phyloP scores from a whole-genome alignment of 2,329 filamentous ascomycete species.

The Penicillium glabrum region DNA sequence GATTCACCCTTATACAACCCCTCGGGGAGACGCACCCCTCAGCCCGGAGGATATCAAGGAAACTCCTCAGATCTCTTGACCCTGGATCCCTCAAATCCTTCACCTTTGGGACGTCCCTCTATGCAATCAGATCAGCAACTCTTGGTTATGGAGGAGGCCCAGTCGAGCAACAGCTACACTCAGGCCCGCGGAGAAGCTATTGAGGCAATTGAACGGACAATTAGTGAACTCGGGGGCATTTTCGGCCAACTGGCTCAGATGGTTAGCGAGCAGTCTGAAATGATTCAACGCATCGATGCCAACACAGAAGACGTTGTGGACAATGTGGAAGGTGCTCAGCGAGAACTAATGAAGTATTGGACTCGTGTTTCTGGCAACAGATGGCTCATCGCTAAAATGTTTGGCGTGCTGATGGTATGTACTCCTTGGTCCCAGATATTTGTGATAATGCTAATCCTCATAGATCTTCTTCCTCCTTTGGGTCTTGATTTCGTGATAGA shows the following conservation, averaged over 20 bases:
- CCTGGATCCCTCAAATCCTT: constrained; percentile 66
- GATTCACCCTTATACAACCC: constrained; percentile 86
- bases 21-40: constrained; percentile 66
- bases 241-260: constrained; percentile 94
- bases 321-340: constrained; percentile 94
- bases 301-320: constrained; percentile 98
- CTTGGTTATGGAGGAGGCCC: constrained; percentile 89
- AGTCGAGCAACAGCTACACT: constrained; percentile 83
- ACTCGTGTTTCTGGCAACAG: constrained; percentile 88
- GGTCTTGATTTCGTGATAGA: constrained; percentile 60
- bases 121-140: constrained; percentile 79
- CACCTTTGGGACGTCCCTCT: constrained; percentile 48
- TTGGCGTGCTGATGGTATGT: constrained; percentile 75
- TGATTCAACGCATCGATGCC: constrained; percentile 95
- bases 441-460: constrained; percentile 9
- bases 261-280: constrained; percentile 96
- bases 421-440: not conserved
- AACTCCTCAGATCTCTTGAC: constrained; percentile 69
- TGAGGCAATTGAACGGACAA: constrained; percentile 93
- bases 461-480: constrained; percentile 78
- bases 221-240: constrained; percentile 85
- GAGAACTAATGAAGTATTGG: constrained; percentile 97
- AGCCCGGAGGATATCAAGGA: constrained; percentile 51
- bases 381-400: constrained; percentile 85
- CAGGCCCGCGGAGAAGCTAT: constrained; percentile 93